Base-by-base conservation (phyloP, 176 grass and related monocot species). In the Pharus latifolius region DNA sequence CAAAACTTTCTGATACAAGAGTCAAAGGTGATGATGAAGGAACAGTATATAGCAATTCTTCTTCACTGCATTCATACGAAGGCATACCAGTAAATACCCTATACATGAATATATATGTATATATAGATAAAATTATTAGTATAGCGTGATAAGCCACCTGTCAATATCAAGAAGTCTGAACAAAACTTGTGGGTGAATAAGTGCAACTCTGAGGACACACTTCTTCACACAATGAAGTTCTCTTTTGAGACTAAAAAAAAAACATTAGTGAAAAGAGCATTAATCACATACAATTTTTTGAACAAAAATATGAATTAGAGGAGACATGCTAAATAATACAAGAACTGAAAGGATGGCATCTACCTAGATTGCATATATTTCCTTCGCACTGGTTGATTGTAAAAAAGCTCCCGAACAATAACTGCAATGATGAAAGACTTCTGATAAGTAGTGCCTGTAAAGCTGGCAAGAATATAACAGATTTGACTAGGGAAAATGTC, bases 311-410 rank as follows among this genome's bases (percentile, higher is more conserved):
- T 58, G 32, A 91, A 70, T 76, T 69, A 13, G 25, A 78, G 77
- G 49, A 59, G 20, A 62, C 16, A 51, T 73, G 6, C 13, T 28
- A 10, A 67, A 73, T 23, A 33, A 63, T 17, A 30, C 62, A 65
- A 59, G 38, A 40, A 35, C 67, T 34, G 10, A 69, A 22, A 25
- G 17, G 20, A 66, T 67, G 37, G 27, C 10, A 60, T 54, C 30
- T 84, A 90, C 94, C 81, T 92, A 75, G 84, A 90, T 62, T 88
- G 86, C 79, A 93, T 90, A 77, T 80, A 88, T 90, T 89, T 98
- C 74, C 86, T 87, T 42, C 94, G 84, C 43, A 98, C 94, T 52
- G 89, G 94, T 80, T 98, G 89, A 54, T 98, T 90, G 73, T 93
- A 93, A 69, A 98, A 97, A 62, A 98, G 76, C 45, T 98, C 94